Percentiles rank a stretch among this genome's conserved stretches.
These are phyloP conservation scores for Cornus kousa DNA, from an alignment of 148 eudicot genomes.

Conservation along the genomic window DNA sequence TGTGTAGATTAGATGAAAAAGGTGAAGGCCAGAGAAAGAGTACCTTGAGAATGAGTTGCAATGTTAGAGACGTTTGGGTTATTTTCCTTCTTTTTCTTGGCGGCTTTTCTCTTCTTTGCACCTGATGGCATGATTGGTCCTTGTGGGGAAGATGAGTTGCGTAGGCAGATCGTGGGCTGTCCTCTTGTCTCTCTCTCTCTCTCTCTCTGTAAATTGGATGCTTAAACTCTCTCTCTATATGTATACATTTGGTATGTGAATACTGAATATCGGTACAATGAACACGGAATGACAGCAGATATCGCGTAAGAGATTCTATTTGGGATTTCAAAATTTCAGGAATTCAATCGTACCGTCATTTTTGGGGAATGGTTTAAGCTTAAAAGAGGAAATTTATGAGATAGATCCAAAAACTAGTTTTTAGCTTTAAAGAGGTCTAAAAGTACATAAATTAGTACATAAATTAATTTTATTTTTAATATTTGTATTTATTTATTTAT, in stretches of 20 bases:
- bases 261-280: not conserved
- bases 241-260: no score
- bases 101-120: conserved; percentile 79
- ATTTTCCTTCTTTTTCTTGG: conserved; percentile 51
- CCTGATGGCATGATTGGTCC: conserved; percentile 64
- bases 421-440: no score
- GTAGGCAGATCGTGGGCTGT: conserved; percentile 28
- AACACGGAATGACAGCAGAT: not conserved
- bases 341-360: not conserved
- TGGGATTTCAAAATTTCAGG: not conserved
- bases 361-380: not conserved
- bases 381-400: no score
- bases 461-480: no score
- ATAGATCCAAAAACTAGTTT: no score
- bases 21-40: not conserved
- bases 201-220: not conserved
- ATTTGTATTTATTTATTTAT: no score
- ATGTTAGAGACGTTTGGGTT: conserved; percentile 10
- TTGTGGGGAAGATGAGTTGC: conserved; percentile 12
- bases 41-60: conserved; percentile 47
- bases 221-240: not conserved
- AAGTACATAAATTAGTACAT: no score
- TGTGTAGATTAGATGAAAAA: not conserved
- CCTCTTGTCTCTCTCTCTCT: not conserved
- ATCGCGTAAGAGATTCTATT: not conserved